phyloP scores from a whole-genome alignment of 1,284 basidiomycete genomes.

The Ustilago hordei region DNA sequence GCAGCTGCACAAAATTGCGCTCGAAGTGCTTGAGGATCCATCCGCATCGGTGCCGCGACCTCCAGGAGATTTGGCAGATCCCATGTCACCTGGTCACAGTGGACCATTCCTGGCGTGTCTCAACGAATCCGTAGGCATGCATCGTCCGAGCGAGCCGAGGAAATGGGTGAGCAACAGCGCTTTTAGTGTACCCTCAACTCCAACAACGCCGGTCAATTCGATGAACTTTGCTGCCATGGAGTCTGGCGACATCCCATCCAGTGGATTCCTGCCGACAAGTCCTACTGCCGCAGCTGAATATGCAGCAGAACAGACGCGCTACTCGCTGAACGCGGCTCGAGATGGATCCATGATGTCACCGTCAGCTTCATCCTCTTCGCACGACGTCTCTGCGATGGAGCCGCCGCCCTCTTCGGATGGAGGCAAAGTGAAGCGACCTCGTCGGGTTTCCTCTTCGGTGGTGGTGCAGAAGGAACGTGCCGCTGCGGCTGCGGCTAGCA shows the following conservation, averaged over 20 bases:
- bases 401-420: slow-evolving; percentile 62
- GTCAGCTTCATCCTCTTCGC: slow-evolving; percentile 34
- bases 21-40: slow-evolving; percentile 61
- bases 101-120: slow-evolving; percentile 64
- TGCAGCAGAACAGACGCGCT: slow-evolving; percentile 61
- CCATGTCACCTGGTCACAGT: slow-evolving; percentile 51
- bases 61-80: slow-evolving; percentile 36
- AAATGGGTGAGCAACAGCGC: slow-evolving; percentile 51
- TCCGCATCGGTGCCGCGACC: slow-evolving; percentile 33
- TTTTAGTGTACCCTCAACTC: slow-evolving; percentile 55
- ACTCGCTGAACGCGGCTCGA: slow-evolving; percentile 34
- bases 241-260: slow-evolving; percentile 13
- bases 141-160: slow-evolving; percentile 54
- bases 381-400: slow-evolving; percentile 39
- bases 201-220: slow-evolving; percentile 61
- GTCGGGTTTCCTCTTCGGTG: slow-evolving; percentile 61
- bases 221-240: slow-evolving; percentile 51
- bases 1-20: slow-evolving; percentile 80
- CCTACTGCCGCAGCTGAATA: slow-evolving; percentile 50
- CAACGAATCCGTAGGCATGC: slow-evolving; percentile 63
- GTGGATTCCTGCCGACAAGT: slow-evolving; percentile 28
- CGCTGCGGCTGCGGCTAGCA: slow-evolving; percentile 43
- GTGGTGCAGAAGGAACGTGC: slow-evolving; percentile 56
- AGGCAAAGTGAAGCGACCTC: slow-evolving; percentile 63
- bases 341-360: slow-evolving; percentile 38